phyloP scores from a whole-genome alignment of 1,284 basidiomycete genomes.

The Microbotryum lychnidis-dioicae region DNA sequence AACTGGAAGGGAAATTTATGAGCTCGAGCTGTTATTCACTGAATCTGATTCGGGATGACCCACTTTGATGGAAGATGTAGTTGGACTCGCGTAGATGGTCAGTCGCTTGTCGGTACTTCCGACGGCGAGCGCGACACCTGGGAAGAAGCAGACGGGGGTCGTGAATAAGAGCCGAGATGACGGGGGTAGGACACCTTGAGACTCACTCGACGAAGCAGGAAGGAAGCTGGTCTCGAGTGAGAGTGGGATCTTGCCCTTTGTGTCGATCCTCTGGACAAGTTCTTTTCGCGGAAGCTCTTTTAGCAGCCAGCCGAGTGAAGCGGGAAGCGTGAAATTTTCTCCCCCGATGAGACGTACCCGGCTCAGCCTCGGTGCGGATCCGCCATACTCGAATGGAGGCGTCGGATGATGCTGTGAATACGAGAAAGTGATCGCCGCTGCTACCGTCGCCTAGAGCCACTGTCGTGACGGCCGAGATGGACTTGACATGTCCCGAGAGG shows the following conservation, averaged over 20 bases:
- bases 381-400: conserved; percentile 64
- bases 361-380: conserved; percentile 11
- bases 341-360: conserved; percentile 2
- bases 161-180: neutral
- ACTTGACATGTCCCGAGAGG: conserved; percentile 11
- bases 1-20: conserved; percentile 31
- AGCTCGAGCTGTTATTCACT: conserved; percentile 6
- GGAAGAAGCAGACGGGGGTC: neutral
- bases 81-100: conserved; percentile 54
- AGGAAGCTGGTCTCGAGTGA: conserved; percentile 57
- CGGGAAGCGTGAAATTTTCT: neutral
- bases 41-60: neutral
- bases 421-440: conserved; percentile 35
- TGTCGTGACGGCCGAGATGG: conserved; percentile 18
- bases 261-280: conserved; percentile 54
- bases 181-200: neutral
- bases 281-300: conserved; percentile 18
- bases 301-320: neutral
- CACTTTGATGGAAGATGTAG: conserved; percentile 1
- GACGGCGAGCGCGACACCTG: conserved; percentile 65
- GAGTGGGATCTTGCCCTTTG: conserved; percentile 66
- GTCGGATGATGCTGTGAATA: conserved; percentile 75
- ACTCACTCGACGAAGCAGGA: conserved; percentile 57
- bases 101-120: conserved; percentile 67
- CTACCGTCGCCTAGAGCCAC: conserved; percentile 1